These are phyloP conservation scores for Mortierella sp. DNA, from an alignment of 371 early-diverging fungal genomes.

Conservation along the genomic window DNA sequence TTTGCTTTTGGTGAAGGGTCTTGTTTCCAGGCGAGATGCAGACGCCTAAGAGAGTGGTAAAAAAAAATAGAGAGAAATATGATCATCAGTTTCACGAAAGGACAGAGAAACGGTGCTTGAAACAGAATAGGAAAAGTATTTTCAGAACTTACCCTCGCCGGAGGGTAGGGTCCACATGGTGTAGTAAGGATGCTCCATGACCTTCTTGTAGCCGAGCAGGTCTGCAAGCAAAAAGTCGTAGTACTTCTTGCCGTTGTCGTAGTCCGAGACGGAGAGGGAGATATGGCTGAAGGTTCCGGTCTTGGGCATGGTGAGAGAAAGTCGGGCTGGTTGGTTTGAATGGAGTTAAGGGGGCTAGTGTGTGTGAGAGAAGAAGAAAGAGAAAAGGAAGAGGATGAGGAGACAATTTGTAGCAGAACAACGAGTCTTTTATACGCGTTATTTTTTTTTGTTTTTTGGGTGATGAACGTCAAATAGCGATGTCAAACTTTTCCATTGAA, in stretches of 20 bases:
- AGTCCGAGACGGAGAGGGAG: conserved; percentile 35
- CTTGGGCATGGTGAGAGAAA: conserved; percentile 19
- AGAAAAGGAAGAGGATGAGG: not conserved
- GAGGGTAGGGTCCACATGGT: conserved; percentile 20
- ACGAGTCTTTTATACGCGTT: not conserved
- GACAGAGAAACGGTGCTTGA: not conserved
- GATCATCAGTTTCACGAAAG: not conserved
- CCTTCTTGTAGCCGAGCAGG: conserved; percentile 36
- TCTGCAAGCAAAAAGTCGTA: conserved; percentile 39
- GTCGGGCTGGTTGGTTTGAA: not conserved
- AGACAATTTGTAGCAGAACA: not conserved
- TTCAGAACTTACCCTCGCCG: conserved; percentile 2
- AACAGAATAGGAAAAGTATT: not conserved
- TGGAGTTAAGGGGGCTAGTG: not conserved
- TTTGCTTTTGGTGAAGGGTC: conserved; percentile 36
- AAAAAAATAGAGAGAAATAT: not conserved
- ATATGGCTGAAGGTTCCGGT: conserved; percentile 39
- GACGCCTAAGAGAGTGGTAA: conserved; percentile 9
- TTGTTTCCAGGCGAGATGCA: conserved; percentile 39
- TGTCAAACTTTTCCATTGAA: not conserved
- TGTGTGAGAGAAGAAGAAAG: not conserved
- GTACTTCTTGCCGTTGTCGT: conserved; percentile 37
- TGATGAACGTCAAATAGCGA: not conserved
- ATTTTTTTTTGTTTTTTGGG: not conserved
- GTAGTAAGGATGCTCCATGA: conserved; percentile 30